phyloP scores from a whole-genome alignment of 352 stramenopile genomes.

The Phytopythium delawarense region DNA sequence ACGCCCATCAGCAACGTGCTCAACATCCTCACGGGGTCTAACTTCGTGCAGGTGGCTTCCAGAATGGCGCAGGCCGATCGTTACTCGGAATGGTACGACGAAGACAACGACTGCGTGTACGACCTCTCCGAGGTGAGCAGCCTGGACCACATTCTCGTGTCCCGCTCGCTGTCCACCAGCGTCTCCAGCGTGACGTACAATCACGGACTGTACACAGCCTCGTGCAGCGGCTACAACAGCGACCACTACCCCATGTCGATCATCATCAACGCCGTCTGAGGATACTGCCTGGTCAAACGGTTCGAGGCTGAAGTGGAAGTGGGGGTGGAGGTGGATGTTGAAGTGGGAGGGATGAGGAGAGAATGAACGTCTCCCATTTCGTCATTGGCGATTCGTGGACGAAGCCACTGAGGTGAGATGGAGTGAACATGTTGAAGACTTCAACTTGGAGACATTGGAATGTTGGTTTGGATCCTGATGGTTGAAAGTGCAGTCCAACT shows the following conservation, averaged over 20 bases:
- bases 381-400: no score
- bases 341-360: neutral
- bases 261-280: constrained; percentile 15
- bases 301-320: neutral
- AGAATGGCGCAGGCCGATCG: constrained; percentile 33
- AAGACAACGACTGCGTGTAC: constrained; percentile 56
- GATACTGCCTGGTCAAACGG: neutral
- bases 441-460: no score
- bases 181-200: constrained; percentile 42
- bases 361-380: neutral
- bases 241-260: constrained; percentile 51
- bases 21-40: constrained; percentile 33
- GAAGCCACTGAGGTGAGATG: neutral
- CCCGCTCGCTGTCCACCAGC: constrained; percentile 34
- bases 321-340: neutral
- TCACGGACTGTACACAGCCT: constrained; percentile 42
- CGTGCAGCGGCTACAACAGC: constrained; percentile 51
- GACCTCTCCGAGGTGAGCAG: constrained; percentile 37
- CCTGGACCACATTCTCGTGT: constrained; percentile 57
- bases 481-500: no score
- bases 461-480: no score
- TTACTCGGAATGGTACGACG: constrained; percentile 58
- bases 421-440: neutral
- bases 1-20: constrained; percentile 48
- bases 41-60: constrained; percentile 40